Conservation (phyloP, 176 grass and related monocot genomes). For the Tillandsia fasciculata region DNA sequence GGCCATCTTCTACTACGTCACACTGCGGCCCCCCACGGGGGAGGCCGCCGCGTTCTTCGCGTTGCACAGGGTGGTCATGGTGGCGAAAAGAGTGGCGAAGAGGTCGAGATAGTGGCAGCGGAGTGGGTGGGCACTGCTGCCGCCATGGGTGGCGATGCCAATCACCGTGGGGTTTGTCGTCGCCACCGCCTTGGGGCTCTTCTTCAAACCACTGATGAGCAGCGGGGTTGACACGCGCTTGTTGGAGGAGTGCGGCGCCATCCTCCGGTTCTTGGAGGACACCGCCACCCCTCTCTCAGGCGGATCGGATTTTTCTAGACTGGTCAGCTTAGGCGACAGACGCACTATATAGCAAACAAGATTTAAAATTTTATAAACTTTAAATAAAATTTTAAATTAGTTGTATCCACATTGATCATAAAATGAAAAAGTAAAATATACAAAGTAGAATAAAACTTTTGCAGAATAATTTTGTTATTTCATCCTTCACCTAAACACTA, state of each 20-base stretch:
- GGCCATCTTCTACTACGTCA: constrained; percentile 47
- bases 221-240: constrained; percentile 31
- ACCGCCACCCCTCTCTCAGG: background rate
- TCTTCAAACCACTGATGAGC: constrained; percentile 38
- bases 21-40: constrained; percentile 21
- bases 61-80: constrained; percentile 36
- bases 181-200: constrained; percentile 32
- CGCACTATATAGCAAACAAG: too few species aligned
- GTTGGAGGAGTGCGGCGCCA: constrained; percentile 27
- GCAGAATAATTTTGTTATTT: too few species aligned
- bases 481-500: too few species aligned
- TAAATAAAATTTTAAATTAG: too few species aligned
- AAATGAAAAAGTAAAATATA: too few species aligned
- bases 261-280: constrained; percentile 27
- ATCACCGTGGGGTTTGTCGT: constrained; percentile 44
- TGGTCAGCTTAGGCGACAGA: too few species aligned
- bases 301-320: too few species aligned
- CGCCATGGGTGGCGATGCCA: constrained; percentile 17
- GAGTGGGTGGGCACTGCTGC: constrained; percentile 11
- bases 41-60: constrained; percentile 41
- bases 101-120: background rate
- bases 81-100: constrained; percentile 24
- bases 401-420: too few species aligned
- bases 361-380: too few species aligned
- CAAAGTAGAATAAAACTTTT: too few species aligned